Percentiles rank a stretch among this genome's conserved stretches.
Evolutionary conservation across 208 protist species (phyloP).

Genomic region (Phytomonas francai): DNA sequence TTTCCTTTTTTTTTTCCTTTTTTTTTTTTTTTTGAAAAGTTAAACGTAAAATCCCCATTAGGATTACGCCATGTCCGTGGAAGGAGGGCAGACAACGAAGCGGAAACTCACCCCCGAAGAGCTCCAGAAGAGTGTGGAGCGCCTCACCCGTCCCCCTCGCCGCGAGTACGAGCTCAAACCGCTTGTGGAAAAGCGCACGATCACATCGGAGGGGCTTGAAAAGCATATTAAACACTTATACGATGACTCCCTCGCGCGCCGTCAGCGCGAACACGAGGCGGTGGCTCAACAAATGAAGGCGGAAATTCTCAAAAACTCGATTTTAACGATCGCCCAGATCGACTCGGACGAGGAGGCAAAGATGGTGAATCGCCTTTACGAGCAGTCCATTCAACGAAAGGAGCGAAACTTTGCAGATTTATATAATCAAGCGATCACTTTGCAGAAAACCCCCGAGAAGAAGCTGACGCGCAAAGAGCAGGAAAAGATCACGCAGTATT

Average conservation of each 20-base stretch:
- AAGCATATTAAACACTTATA: constrained; percentile 73
- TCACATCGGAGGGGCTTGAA: constrained; percentile 43
- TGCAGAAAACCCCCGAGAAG: constrained; percentile 18
- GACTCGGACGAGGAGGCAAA: constrained; percentile 28
- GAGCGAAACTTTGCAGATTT: constrained; percentile 40
- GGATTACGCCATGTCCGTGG: background rate
- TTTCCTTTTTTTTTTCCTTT: background rate
- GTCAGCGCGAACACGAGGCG: constrained; percentile 31
- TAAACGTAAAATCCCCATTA: background rate
- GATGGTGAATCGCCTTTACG: constrained; percentile 63
- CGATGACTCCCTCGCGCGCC: constrained; percentile 66
- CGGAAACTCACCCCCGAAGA: constrained; percentile 48
- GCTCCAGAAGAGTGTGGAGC: constrained; percentile 62
- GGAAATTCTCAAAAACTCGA: constrained; percentile 33
- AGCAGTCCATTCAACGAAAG: constrained; percentile 48
- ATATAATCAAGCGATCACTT: constrained; percentile 25
- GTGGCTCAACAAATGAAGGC: constrained; percentile 39
- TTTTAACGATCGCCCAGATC: constrained; percentile 21
- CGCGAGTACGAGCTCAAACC: constrained; percentile 35
- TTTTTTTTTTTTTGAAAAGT: background rate
- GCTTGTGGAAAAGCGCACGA: constrained; percentile 22
- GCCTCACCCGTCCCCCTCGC: constrained; percentile 33
- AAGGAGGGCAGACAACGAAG: constrained; percentile 8
- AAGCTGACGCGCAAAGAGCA: constrained; percentile 34
- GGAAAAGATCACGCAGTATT: constrained; percentile 24